These are phyloP conservation scores for Botrytis squamosa DNA, from an alignment of 2,329 filamentous ascomycete species.

Conservation along the genomic window DNA sequence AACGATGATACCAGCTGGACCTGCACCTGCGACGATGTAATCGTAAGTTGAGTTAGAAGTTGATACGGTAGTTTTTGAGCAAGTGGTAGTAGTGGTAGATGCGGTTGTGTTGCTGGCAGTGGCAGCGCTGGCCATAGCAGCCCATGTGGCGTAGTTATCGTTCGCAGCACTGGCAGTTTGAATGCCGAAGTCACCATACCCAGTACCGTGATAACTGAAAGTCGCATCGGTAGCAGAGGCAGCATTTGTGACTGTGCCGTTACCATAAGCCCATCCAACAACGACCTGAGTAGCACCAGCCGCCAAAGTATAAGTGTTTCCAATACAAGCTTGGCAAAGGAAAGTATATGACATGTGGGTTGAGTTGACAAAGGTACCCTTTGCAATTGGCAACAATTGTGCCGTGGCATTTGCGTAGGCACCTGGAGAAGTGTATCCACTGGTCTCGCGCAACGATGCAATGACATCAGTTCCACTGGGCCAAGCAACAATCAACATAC, in stretches of 20 bases:
- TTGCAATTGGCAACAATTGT: conserved; percentile 47
- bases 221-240: conserved; percentile 16
- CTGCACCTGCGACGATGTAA: conserved; percentile 19
- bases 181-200: conserved; percentile 14
- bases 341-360: conserved; percentile 56
- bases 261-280: conserved; percentile 19
- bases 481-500: conserved; percentile 52
- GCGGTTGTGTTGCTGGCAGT: conserved; percentile 5
- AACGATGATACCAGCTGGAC: conserved; percentile 20
- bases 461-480: conserved; percentile 47
- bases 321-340: conserved; percentile 49
- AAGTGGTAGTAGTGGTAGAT: not conserved
- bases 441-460: conserved; percentile 43
- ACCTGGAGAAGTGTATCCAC: conserved; percentile 47
- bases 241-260: conserved; percentile 18
- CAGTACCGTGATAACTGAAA: conserved; percentile 18
- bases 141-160: conserved; percentile 18
- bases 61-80: conserved; percentile 7
- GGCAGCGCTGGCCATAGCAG: conserved; percentile 12
- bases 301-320: not conserved
- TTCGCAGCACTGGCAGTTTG: not conserved
- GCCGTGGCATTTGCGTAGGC: conserved; percentile 45
- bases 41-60: conserved; percentile 16
- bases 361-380: conserved; percentile 52
- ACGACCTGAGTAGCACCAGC: not conserved